Evolutionary conservation across 2,329 filamentous ascomycete genomes (phyloP), one percentile per base, ranked within the genome.

Genomic region (Zarea fungicola): DNA sequence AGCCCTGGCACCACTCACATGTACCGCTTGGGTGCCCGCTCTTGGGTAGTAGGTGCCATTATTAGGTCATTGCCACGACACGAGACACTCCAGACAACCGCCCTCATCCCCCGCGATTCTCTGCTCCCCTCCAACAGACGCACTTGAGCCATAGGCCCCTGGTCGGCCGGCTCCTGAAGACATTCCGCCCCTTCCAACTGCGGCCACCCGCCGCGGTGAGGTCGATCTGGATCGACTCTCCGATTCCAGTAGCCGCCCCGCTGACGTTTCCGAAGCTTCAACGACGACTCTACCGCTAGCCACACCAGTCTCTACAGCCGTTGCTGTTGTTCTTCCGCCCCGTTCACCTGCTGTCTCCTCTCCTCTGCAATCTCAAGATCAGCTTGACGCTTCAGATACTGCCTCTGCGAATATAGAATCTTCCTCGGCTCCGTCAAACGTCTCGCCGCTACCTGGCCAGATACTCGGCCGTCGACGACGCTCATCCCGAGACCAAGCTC

Each of bases 381-480:
- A 36, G 34, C 46, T 21, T 49, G 42, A 16, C 16, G 11, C 28
- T 5, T 5, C 28, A 32, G 36, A 42, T 37, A 60, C 60, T 55
- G 55, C 60, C 57, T 56, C 60, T 60, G 62, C 62, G 65, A 71
- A 70, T 58, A 72, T 70, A 70, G 64, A 59, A 61, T 64, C 64
- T 64, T 66, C 66, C 56, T 53, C 54, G 59, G 60, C 56, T 59
- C 52, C 50, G 52, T 48, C 54, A 49, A 54, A 50, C 52, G 52
- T 55, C 52, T 51, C 54, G 47, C 52, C 58, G 52, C 52, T 52
- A 54, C 59, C 62, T 41, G 57, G 59, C 52, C 66, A 66, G 62
- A 65, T 78, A 54, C 68, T 82, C 58, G 77, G 80, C 63, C 73
- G 79, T 64, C 76, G 80, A 62, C 75, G 70, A 62, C 76, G 78